Percentiles rank a stretch among this genome's conserved stretches.
These are phyloP conservation scores for Scutellaria baicalensis DNA, from an alignment of 257 asterid genomes.

Conservation along the genomic window DNA sequence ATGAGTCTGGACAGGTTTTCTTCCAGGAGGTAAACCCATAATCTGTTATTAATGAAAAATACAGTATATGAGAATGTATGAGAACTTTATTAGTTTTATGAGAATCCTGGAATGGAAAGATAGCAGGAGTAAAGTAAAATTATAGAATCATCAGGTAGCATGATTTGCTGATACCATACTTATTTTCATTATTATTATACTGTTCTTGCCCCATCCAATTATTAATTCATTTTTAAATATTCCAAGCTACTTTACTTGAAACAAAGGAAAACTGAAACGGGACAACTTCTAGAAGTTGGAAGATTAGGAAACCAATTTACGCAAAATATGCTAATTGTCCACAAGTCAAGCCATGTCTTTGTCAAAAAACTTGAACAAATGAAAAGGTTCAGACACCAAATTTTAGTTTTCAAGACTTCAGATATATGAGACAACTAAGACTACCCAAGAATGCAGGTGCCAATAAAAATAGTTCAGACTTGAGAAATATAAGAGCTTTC, in stretches of 20 bases:
- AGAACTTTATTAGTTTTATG: background rate
- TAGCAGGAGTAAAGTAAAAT: background rate
- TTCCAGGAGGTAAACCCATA: slow-evolving; percentile 95
- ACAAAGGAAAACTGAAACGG: background rate
- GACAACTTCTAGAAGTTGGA: background rate
- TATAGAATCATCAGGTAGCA: background rate
- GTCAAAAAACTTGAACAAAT: background rate
- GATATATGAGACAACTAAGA: background rate
- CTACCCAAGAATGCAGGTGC: background rate
- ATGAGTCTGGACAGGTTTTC: slow-evolving; percentile 71
- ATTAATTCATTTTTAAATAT: background rate
- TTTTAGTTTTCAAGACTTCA: background rate
- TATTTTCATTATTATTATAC: background rate
- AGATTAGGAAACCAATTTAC: background rate
- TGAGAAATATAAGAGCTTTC: background rate
- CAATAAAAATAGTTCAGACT: background rate
- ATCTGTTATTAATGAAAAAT: slow-evolving; percentile 45
- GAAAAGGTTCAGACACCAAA: background rate
- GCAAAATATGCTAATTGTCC: background rate
- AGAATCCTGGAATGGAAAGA: background rate
- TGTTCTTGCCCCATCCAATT: background rate
- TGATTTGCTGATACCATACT: background rate
- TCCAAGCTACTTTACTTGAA: background rate
- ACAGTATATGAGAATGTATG: background rate
- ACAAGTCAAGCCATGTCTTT: background rate